Evolutionary conservation across 768 basidiomycete species (phyloP).

Genomic region (Dentipellis sp.): DNA sequence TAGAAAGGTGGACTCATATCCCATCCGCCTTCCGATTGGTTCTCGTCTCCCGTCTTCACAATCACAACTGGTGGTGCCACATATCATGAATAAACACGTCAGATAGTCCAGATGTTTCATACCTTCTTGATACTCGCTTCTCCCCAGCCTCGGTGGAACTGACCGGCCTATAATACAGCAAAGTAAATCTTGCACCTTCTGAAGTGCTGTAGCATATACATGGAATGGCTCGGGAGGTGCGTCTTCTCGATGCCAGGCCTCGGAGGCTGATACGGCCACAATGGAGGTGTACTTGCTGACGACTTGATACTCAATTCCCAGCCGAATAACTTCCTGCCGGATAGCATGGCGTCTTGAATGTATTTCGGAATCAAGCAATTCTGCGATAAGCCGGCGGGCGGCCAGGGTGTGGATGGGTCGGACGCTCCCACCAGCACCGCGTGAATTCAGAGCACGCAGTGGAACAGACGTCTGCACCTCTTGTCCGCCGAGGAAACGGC

Average conservation of each 20-base stretch:
- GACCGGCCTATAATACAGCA: too few species aligned
- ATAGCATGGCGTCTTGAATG: background rate
- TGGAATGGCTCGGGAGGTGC: too few species aligned
- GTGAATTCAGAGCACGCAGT: conserved; percentile 19
- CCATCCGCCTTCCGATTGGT: too few species aligned
- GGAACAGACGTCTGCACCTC: conserved; percentile 11
- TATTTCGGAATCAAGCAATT: conserved; percentile 28
- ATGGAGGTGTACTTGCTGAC: conserved; percentile 47
- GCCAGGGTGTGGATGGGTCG: conserved; percentile 43
- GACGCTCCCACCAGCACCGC: background rate
- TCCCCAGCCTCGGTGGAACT: too few species aligned
- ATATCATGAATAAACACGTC: too few species aligned
- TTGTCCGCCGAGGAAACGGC: conserved; percentile 18
- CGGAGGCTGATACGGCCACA: conserved; percentile 35
- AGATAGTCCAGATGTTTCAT: too few species aligned
- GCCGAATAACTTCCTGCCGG: conserved; percentile 30
- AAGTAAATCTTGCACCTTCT: too few species aligned
- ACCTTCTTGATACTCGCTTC: too few species aligned
- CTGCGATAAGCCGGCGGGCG: conserved; percentile 43
- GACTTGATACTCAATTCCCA: conserved; percentile 44
- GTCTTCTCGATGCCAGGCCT: background rate
- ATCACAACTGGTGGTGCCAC: too few species aligned
- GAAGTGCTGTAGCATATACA: too few species aligned
- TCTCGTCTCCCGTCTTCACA: too few species aligned
- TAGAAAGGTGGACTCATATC: too few species aligned